A percentile compares a stretch with the other conserved stretches of the same genome.
phyloP scores from a whole-genome alignment of 2,329 filamentous ascomycete species.

The Hypocreales sp. region DNA sequence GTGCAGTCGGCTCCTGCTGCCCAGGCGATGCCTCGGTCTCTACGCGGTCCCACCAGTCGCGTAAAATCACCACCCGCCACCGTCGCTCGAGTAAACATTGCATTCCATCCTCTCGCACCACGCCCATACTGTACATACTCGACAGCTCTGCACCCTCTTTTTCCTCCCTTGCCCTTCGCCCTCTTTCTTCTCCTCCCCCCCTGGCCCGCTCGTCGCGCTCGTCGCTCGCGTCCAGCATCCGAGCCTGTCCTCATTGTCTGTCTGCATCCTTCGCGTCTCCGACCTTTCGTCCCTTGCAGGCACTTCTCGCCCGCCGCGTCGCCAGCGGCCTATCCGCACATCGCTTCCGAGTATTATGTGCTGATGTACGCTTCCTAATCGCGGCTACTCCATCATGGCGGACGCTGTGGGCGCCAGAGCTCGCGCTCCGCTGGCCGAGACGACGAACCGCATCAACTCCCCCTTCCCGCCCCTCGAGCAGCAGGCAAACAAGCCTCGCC shows the following conservation, averaged over 20 bases:
- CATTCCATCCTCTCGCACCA: slow-evolving; percentile 10
- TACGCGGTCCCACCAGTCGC: no score
- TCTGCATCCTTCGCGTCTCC: no score
- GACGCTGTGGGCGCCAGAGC: slow-evolving; percentile 14
- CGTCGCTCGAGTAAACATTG: slow-evolving; percentile 17
- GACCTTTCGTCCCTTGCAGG: no score
- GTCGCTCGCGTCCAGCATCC: no score
- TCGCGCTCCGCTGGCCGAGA: slow-evolving; percentile 30
- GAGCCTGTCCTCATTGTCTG: no score
- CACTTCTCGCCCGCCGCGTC: no score
- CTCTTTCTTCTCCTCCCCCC: no score
- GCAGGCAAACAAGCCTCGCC: slow-evolving; percentile 14
- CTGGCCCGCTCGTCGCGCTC: no score
- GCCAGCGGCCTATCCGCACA: slow-evolving; percentile 1
- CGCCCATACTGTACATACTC: not conserved
- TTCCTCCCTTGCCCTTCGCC: no score
- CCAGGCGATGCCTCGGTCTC: no score
- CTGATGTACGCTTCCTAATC: slow-evolving; percentile 13
- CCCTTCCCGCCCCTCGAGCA: slow-evolving; percentile 13
- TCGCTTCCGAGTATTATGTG: slow-evolving; percentile 16
- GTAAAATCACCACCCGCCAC: no score
- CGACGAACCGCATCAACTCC: slow-evolving; percentile 30
- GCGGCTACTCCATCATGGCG: slow-evolving; percentile 11
- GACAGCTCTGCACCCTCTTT: slow-evolving; percentile 1
- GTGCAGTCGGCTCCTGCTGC: no score